Percentiles rank a stretch among this genome's conserved stretches.
phyloP scores from a whole-genome alignment of 257 asterid genomes.

The Solanum bulbocastanum region DNA sequence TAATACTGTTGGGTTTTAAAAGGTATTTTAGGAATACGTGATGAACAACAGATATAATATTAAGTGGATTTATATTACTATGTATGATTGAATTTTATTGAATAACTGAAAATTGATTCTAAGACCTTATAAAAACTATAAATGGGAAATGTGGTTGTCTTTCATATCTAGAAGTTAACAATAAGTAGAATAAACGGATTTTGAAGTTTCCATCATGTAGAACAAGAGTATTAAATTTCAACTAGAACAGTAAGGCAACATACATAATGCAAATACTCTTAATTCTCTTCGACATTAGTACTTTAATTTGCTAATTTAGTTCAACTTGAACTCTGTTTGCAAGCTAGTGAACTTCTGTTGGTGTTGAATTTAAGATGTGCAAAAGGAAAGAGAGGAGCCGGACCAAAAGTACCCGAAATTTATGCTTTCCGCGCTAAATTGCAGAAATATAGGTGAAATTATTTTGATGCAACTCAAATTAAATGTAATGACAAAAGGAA shows the following conservation, averaged over 20 bases:
- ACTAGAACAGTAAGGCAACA: neutral
- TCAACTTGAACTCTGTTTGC: neutral
- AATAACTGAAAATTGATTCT: neutral
- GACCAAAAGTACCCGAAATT: neutral
- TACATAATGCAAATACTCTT: neutral
- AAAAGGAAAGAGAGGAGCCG: neutral
- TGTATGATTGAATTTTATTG: neutral
- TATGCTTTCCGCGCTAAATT: neutral
- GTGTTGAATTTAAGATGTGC: too few species aligned
- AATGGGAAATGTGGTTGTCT: neutral
- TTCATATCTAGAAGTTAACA: neutral
- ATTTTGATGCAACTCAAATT: neutral
- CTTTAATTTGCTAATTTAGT: neutral
- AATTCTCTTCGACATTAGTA: too few species aligned
- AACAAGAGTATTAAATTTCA: neutral
- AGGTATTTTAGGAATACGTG: too few species aligned
- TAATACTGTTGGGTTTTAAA: neutral
- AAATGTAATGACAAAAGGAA: neutral
- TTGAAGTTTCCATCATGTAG: neutral
- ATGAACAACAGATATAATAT: neutral
- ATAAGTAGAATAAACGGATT: neutral
- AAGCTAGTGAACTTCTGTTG: neutral
- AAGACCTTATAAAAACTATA: neutral
- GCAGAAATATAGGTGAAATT: neutral
- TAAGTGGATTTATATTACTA: neutral